Evolutionary conservation across 2,329 filamentous ascomycete genomes (phyloP), one percentile per base, ranked within the genome.

Genomic region (Rutstroemia sydowiana): DNA sequence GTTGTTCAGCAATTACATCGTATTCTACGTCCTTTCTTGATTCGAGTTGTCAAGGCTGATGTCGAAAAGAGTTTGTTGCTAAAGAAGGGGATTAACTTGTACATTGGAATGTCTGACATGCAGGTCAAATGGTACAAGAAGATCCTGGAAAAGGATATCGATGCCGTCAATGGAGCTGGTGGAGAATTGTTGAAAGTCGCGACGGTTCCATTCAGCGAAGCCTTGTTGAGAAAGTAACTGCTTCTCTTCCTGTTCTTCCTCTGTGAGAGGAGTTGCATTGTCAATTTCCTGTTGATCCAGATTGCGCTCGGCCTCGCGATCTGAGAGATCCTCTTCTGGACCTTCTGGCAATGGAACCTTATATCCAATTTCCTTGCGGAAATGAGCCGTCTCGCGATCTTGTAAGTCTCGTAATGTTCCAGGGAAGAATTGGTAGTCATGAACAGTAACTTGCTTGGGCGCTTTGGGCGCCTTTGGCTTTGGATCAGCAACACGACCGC

Each of bases 111-210:
- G 92, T 91, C 93, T 1, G 91, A 96, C 53, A 98, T 98, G 93
- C 93, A 98, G 69, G 81, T 96, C 61, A 95, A 93, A 66, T 98
- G 93, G 92, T 98, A 98, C 67, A 87, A 95, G 69, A 97, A 96
- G 73, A 98, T 98, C 61, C 75, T 98, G 3, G 93, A 98, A 66
- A 98, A 97, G 72, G 93, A 98, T 65, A 98, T 98, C 56, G 93
- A 98, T 69, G 93, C 93, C 13, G 92, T 98, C 63, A 98, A 98
- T 61, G 93, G 89, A 95, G 18, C 89, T 91, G 63, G 97, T 96
- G 70, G 98, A 78, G 68, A 98, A 98, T 61, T 97, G 93, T 66
- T 97, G 92, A 72, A 97, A 98, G 69, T 98, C 95, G 61, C 95
- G 84, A 63, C 90, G 86, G 71, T 95, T 97, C 93, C 95, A 98